phyloP scores from a whole-genome alignment of 1,139 yeast genomes.

The Maudiozyma humilis region DNA sequence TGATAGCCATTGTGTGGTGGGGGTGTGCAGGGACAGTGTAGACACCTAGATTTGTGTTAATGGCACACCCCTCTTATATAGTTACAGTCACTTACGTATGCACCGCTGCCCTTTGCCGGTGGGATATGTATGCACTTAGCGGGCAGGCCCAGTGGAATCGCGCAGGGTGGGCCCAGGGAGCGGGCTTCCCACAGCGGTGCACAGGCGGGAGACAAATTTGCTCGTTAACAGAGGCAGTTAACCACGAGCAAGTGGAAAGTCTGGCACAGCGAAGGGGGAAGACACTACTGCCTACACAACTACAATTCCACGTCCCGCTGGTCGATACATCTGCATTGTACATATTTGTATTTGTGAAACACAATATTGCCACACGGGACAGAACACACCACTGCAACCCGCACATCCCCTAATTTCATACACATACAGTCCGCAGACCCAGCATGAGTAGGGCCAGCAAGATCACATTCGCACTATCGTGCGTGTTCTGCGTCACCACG shows the following conservation, averaged over 20 bases:
- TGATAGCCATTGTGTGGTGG: constrained; percentile 6
- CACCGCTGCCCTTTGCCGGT: too few species aligned
- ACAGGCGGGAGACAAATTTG: too few species aligned
- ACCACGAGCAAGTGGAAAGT: too few species aligned
- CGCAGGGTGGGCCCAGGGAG: too few species aligned
- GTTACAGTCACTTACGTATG: too few species aligned
- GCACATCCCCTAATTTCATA: neutral
- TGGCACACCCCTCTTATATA: neutral
- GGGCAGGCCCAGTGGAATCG: too few species aligned
- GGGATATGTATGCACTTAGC: too few species aligned
- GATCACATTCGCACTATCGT: constrained; percentile 55
- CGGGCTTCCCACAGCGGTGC: too few species aligned
- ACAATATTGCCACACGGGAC: too few species aligned
- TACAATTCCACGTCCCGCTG: neutral
- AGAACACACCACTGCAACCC: too few species aligned
- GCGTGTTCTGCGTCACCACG: constrained; percentile 47
- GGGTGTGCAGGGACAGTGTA: neutral
- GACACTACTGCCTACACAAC: neutral
- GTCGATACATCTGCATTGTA: too few species aligned
- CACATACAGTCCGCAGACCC: neutral
- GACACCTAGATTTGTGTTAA: neutral
- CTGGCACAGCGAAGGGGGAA: neutral
- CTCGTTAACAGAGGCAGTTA: neutral
- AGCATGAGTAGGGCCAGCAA: constrained; percentile 66
- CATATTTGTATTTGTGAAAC: too few species aligned